A percentile compares a stretch with the other conserved stretches of the same genome.
Conservation (phyloP, 2,329 filamentous ascomycete genomes). For the Aspergillus sp. region DNA sequence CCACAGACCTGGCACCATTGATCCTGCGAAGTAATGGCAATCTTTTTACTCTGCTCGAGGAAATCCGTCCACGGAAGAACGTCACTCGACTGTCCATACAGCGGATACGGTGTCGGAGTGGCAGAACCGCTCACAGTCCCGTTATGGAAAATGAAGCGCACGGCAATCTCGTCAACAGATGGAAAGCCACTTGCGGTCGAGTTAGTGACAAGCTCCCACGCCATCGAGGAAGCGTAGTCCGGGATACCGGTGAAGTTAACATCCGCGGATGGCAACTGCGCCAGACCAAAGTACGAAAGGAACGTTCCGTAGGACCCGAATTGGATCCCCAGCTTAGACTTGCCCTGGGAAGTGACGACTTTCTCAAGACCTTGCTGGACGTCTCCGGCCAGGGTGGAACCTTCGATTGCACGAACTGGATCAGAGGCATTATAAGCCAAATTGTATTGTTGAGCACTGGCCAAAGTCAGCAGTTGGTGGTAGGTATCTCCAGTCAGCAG, state of each 20-base stretch:
- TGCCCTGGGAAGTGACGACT: slow-evolving; percentile 30
- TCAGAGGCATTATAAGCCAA: slow-evolving; percentile 65
- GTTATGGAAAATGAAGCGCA: slow-evolving; percentile 57
- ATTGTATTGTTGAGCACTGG: slow-evolving; percentile 71
- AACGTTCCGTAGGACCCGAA: slow-evolving; percentile 57
- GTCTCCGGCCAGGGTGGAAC: slow-evolving; percentile 58
- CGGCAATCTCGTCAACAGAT: slow-evolving; percentile 42
- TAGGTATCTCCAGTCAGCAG: slow-evolving; percentile 55
- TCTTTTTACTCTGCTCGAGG: slow-evolving; percentile 51
- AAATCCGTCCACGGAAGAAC: slow-evolving; percentile 64
- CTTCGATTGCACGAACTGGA: slow-evolving; percentile 43
- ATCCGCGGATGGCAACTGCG: slow-evolving; percentile 43
- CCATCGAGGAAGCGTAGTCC: slow-evolving; percentile 77
- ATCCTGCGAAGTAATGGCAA: slow-evolving; percentile 56
- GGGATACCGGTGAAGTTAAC: slow-evolving; percentile 64
- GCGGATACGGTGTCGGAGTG: slow-evolving; percentile 48
- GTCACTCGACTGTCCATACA: slow-evolving; percentile 50
- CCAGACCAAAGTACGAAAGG: slow-evolving; percentile 54
- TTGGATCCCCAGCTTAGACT: slow-evolving; percentile 43
- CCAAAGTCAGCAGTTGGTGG: slow-evolving; percentile 60
- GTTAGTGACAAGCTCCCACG: slow-evolving; percentile 63
- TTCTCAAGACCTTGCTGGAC: slow-evolving; percentile 43
- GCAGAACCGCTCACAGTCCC: slow-evolving; percentile 44
- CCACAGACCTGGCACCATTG: slow-evolving; percentile 71
- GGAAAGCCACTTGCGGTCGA: slow-evolving; percentile 35